Base-by-base conservation (phyloP, 108 stramenopile species). In the Fragilariopsis cylindrus region DNA sequence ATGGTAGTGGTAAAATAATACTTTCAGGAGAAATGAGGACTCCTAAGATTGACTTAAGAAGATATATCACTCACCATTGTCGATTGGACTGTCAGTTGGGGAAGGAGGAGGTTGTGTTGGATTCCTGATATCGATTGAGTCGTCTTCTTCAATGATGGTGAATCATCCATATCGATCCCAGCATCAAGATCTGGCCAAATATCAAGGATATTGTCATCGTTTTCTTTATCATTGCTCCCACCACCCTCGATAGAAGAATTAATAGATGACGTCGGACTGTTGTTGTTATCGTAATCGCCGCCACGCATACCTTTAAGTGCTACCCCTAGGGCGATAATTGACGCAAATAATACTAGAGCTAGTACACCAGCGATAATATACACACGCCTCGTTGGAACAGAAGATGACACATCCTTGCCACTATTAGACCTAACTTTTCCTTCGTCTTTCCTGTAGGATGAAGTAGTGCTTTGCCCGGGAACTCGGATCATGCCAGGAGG, bases 401-500 rank as follows among this genome's bases (percentile, higher is more conserved):
- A 30, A 4, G 48, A 40, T 5, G 16, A 7, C 43, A 45, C 46
- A 5, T 11, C 4, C 7, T 63, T 45, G 60, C 30, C 30, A 30
- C 30, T 30, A 30, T 30, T 30, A 30, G 30, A 21, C 7, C 5
- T 62, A 7, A 13, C 7, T 21, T 42, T 30, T 5, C 7, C 19
- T n/a, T 60, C 58, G 11, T 60, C 21, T 21, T 39, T 9, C 3
- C n/a, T 63, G 13, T 47, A 39, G 6, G 67, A 68, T 5, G 49
- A 0, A 39, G 12, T 13, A 30, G 67, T 21, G n/a, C 16, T n/a
- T n/a, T 39, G 8, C 3, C 67, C 48, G 21, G 67, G 67, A 39
- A 68, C 67, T 8, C 48, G 67, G 30, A 68, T 68, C 67, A 68
- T 50, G 4, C 67, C 67, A 4, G 67, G 67, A 7, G 67, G 67